Percentiles rank a stretch among this genome's conserved stretches.
Conservation (phyloP, 176 grass and related monocot species). For the Coix lacrymajobi region DNA sequence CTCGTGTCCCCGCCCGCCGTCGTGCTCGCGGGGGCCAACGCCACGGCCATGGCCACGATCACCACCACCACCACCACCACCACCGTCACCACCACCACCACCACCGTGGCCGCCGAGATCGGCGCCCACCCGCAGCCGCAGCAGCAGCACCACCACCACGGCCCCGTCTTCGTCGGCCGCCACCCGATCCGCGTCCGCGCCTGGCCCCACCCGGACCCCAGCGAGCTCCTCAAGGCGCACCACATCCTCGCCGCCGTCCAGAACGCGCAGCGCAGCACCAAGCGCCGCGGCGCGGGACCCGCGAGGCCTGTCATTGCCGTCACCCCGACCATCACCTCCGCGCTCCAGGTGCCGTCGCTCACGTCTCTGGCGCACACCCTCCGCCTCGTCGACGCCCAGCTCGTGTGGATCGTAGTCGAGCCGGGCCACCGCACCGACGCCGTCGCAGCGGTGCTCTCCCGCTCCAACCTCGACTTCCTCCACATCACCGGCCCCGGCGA, state of each 20-base stretch:
- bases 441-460: constrained; percentile 50
- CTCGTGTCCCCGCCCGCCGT: constrained; percentile 35
- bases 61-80: constrained; percentile 2
- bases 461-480: constrained; percentile 41
- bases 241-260: constrained; percentile 69
- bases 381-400: constrained; percentile 39
- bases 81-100: constrained; percentile 4
- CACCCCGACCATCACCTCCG: constrained; percentile 50
- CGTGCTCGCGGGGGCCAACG: constrained; percentile 34
- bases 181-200: constrained; percentile 75
- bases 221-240: constrained; percentile 69
- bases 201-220: constrained; percentile 70
- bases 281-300: constrained; percentile 8
- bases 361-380: constrained; percentile 51
- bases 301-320: constrained; percentile 47
- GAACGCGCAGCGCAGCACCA: constrained; percentile 50
- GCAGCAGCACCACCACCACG: constrained; percentile 19
- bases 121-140: constrained; percentile 3
- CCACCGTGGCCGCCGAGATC: constrained; percentile 25
- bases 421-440: constrained; percentile 42
- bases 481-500: constrained; percentile 36
- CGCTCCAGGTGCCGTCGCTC: constrained; percentile 43
- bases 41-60: constrained; percentile 36
- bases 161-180: constrained; percentile 65
- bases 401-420: constrained; percentile 65